A percentile compares a stretch with the other conserved stretches of the same genome.
phyloP scores from a whole-genome alignment of 2,329 filamentous ascomycete genomes.

The Chaetomiaceae sp. region DNA sequence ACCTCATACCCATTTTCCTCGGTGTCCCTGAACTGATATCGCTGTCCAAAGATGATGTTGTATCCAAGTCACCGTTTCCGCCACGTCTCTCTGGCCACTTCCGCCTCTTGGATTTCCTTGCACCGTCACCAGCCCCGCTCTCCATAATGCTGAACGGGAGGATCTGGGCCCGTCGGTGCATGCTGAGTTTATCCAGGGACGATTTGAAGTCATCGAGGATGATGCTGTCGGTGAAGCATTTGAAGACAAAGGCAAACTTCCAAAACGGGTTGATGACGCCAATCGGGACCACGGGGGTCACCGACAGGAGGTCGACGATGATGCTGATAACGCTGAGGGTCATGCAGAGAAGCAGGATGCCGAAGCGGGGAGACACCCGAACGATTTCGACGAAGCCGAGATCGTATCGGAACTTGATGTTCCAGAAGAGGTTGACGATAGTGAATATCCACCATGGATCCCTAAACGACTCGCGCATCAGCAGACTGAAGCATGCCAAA shows the following conservation, averaged over 20 bases:
- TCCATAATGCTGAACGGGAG: constrained; percentile 4
- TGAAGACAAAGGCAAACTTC: constrained; percentile 58
- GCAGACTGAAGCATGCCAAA: constrained; percentile 10
- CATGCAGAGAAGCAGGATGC: constrained; percentile 56
- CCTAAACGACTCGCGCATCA: constrained; percentile 25
- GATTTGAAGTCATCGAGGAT: constrained; percentile 65
- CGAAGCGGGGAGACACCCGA: constrained; percentile 57
- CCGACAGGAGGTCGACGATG: constrained; percentile 53
- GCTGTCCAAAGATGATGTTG: background rate
- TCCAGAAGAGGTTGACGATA: constrained; percentile 52
- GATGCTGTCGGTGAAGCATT: constrained; percentile 60
- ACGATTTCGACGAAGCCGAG: constrained; percentile 52
- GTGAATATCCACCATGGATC: constrained; percentile 67
- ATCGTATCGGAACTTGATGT: constrained; percentile 56
- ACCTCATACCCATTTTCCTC: background rate
- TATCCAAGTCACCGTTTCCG: background rate
- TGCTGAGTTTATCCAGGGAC: constrained; percentile 34
- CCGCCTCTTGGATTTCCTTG: background rate
- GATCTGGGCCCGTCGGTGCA: constrained; percentile 9
- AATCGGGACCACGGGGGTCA: constrained; percentile 44
- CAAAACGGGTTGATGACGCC: constrained; percentile 62
- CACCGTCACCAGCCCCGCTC: background rate
- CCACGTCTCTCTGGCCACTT: background rate
- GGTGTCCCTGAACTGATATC: background rate
- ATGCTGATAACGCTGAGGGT: constrained; percentile 54